phyloP scores from a whole-genome alignment of 1,284 basidiomycete species.

The Mycena sp. region DNA sequence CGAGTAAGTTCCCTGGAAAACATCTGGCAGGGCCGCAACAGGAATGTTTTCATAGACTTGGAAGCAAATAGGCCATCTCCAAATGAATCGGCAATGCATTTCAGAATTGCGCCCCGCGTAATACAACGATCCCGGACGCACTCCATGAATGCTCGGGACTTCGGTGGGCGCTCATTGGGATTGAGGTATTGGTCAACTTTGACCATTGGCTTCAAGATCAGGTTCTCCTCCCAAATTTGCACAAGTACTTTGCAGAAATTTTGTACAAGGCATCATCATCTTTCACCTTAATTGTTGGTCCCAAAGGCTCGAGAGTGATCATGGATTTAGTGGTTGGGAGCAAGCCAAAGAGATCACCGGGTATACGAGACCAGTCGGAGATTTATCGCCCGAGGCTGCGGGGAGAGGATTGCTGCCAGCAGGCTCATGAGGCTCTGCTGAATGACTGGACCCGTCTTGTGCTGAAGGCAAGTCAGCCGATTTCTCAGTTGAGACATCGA shows the following conservation, averaged over 20 bases:
- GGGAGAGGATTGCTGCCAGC: too few species aligned
- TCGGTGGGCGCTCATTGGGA: not conserved
- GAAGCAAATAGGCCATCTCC: conserved; percentile 9
- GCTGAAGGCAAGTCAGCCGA: too few species aligned
- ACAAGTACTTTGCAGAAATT: not conserved
- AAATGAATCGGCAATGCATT: not conserved
- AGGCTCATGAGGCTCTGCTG: too few species aligned
- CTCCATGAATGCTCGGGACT: not conserved
- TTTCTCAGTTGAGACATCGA: too few species aligned
- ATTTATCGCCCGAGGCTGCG: too few species aligned
- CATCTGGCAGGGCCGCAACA: not conserved
- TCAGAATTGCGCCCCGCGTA: not conserved
- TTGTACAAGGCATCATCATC: not conserved
- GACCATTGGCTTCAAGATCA: not conserved
- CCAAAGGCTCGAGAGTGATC: too few species aligned
- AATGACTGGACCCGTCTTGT: too few species aligned
- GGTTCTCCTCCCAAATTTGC: conserved; percentile 2
- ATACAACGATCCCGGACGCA: conserved; percentile 3
- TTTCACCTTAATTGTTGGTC: not conserved
- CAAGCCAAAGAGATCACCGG: not conserved
- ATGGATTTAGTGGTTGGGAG: not conserved
- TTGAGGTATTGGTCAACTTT: not conserved
- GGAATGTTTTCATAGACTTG: not conserved
- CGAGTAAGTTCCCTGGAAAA: not conserved
- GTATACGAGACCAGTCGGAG: not conserved